Base-by-base conservation (phyloP, 2,329 filamentous ascomycete genomes). In the Westerdykella aurantiaca region DNA sequence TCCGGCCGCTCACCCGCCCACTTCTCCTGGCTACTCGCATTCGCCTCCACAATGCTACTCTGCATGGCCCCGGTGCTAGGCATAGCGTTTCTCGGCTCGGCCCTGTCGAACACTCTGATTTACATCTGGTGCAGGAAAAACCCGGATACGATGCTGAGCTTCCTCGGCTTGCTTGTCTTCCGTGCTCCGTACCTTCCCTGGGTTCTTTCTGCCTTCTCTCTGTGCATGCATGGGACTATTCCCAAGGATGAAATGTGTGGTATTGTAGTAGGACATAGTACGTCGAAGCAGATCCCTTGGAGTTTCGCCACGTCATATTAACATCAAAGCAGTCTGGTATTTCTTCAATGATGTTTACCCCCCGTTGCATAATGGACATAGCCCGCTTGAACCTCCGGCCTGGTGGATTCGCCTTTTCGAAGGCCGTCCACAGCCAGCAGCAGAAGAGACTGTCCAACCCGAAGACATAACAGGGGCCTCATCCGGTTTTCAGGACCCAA, bases 91-190 rank as follows among this genome's bases (percentile, higher is more conserved):
- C 80, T 98, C 10, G 93, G 93, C n/a, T 88, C 90, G 34, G 87
- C 91, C 1, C 78, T 98, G 12, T 94, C 88, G 4, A 95, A 88
- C 39, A 95, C 88, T 5, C 76, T 98, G 48, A 91, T 97, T 44
- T 98, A 98, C 68, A 96, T 98, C 60, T 98, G 93, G 93, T 93
- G 89, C 50, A 80, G 93, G 42, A 83, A 91, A 45, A 97, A 98
- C 64, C 91, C 93, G 0, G 88, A 96, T 51, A 94, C 89, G 0
- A 78, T 88, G 45, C 76, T 98, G 12, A 95, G 88, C 52, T 75
- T 95, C 66, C 72, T 98, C 4, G 93, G 93, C 0, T 67, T 98
- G 38, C 70, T 97, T 34, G 86, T 93, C 1, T 97, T 98, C 69
- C 88, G 86, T 5, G 93, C 93, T 17, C 93, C 93, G 1, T 97